Evolutionary conservation across 768 basidiomycete genomes (phyloP).

Genomic region (Mycena vulgaris): DNA sequence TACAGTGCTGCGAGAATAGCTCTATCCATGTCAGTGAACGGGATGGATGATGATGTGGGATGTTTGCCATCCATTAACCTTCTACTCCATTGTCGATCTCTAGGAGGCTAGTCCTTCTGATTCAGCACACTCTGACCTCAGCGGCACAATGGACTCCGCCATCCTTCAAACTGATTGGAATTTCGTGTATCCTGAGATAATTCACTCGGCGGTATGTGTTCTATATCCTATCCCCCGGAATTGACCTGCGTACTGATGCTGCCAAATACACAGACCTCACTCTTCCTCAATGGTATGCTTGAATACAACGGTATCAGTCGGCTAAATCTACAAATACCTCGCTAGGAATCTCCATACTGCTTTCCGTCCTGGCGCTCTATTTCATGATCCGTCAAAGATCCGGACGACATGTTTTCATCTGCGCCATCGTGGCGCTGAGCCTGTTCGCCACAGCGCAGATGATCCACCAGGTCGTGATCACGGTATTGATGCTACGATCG

Average conservation of each 20-base stretch:
- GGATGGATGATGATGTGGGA: too few species aligned
- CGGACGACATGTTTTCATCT: not conserved
- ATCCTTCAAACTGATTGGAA: not conserved
- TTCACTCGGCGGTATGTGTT: slow-evolving; percentile 8
- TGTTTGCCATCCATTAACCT: too few species aligned
- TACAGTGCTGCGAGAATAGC: too few species aligned
- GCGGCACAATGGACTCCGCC: too few species aligned
- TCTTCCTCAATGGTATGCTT: slow-evolving; percentile 15
- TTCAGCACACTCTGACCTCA: too few species aligned
- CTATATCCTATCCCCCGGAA: not conserved
- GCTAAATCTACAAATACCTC: not conserved
- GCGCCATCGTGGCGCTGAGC: not conserved
- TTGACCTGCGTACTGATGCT: too few species aligned
- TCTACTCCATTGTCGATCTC: too few species aligned
- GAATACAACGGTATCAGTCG: too few species aligned
- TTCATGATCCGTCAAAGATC: not conserved
- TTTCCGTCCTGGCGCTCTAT: not conserved
- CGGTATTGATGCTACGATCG: not conserved
- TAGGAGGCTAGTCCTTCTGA: too few species aligned
- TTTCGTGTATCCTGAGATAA: not conserved
- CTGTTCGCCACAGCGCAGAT: not conserved
- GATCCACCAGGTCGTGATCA: slow-evolving; percentile 2
- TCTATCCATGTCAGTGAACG: too few species aligned
- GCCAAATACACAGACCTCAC: not conserved
- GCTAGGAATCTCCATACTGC: slow-evolving; percentile 15